These are phyloP conservation scores for Periglandula ipomoeae DNA, from an alignment of 2,329 filamentous ascomycete species.

Conservation along the genomic window DNA sequence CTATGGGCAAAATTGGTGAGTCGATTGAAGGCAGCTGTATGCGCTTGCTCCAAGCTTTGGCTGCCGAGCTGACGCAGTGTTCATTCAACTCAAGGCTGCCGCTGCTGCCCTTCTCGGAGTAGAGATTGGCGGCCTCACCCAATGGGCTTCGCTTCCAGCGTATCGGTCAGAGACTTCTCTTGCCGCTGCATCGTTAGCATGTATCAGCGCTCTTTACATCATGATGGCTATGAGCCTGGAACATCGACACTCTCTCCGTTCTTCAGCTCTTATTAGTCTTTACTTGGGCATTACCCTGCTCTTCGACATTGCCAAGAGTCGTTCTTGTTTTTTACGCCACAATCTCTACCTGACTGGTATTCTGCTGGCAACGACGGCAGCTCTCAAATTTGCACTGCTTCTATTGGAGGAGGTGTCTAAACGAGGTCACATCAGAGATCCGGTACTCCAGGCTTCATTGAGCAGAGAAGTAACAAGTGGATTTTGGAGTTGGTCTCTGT, in stretches of 20 bases:
- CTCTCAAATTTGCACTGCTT: conserved; percentile 23
- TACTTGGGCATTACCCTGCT: conserved; percentile 31
- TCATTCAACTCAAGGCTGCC: conserved; percentile 11
- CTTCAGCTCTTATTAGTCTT: conserved; percentile 29
- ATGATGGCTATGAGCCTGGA: conserved; percentile 20
- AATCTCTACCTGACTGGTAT: no score
- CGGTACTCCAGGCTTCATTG: background rate
- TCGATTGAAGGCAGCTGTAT: no score
- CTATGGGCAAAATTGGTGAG: conserved; percentile 14
- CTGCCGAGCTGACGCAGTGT: background rate
- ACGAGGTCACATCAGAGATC: background rate
- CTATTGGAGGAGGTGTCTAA: conserved; percentile 25
- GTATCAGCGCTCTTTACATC: conserved; percentile 16
- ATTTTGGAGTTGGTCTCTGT: conserved; percentile 14
- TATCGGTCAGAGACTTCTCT: conserved; percentile 17
- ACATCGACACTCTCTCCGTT: conserved; percentile 26
- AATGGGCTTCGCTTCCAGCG: conserved; percentile 4
- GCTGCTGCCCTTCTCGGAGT: conserved; percentile 17
- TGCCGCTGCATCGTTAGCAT: conserved; percentile 17
- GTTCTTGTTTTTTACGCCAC: conserved; percentile 21
- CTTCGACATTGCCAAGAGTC: conserved; percentile 28
- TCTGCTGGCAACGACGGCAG: no score
- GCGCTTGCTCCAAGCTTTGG: no score
- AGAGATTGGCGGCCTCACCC: conserved; percentile 19
- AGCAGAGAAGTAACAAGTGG: conserved; percentile 15